phyloP scores from a whole-genome alignment of 1,284 basidiomycete genomes.

The Neolentinus lepideus region DNA sequence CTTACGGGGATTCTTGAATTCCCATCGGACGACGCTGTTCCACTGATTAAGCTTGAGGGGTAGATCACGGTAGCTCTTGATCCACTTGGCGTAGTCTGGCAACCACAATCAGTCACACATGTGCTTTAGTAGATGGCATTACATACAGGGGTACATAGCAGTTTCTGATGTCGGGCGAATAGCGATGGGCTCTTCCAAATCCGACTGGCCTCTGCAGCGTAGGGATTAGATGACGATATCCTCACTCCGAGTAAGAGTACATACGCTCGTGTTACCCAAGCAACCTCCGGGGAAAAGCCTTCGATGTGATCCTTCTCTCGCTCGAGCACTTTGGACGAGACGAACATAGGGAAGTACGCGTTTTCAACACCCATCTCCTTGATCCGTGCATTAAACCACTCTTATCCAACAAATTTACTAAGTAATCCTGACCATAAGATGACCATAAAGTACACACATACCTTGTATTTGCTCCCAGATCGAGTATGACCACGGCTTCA shows the following conservation, averaged over 20 bases:
- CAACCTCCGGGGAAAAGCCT: slow-evolving; percentile 99
- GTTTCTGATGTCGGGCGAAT: slow-evolving; percentile 98
- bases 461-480: slow-evolving; percentile 97
- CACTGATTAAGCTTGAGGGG: slow-evolving; percentile 98
- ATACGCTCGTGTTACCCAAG: slow-evolving; percentile 96
- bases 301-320: slow-evolving; percentile 98
- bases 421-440: slow-evolving; percentile 3
- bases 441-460: slow-evolving; percentile 24
- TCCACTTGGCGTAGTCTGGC: slow-evolving; percentile 93
- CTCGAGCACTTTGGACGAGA: slow-evolving; percentile 89
- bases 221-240: neutral
- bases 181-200: slow-evolving; percentile 95
- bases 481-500: slow-evolving; percentile 95
- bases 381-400: slow-evolving; percentile 90
- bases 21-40: slow-evolving; percentile 99
- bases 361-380: slow-evolving; percentile 96
- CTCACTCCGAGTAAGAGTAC: slow-evolving; percentile 23
- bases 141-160: slow-evolving; percentile 93
- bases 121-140: neutral
- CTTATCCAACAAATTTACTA: slow-evolving; percentile 28
- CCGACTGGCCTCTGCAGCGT: slow-evolving; percentile 70
- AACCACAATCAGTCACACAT: neutral
- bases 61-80: slow-evolving; percentile 95
- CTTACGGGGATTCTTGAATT: slow-evolving; percentile 96
- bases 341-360: slow-evolving; percentile 99